Percentiles rank a stretch among this genome's conserved stretches.
These are phyloP conservation scores for Candida glucosophila DNA, from an alignment of 1,139 yeast species.

Conservation along the genomic window DNA sequence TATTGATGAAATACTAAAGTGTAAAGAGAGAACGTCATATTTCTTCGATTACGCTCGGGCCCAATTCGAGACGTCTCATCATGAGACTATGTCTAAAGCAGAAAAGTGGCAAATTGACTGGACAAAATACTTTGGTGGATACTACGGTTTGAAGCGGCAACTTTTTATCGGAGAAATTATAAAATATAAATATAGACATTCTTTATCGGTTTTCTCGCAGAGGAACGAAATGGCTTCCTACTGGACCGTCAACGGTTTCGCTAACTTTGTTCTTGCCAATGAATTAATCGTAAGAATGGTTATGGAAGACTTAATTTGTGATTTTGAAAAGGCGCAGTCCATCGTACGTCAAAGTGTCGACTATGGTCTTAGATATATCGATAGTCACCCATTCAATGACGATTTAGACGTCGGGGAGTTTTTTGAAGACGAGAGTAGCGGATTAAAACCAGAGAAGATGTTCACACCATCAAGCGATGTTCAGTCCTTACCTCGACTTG, in stretches of 20 bases:
- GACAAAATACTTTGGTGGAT: conserved; percentile 48
- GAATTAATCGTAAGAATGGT: conserved; percentile 49
- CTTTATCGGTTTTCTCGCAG: conserved; percentile 16
- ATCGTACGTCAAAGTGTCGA: conserved; percentile 42
- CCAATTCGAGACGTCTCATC: conserved; percentile 25
- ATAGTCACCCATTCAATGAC: conserved; percentile 23
- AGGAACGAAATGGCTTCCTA: conserved; percentile 41
- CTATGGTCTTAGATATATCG: conserved; percentile 46
- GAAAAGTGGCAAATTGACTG: conserved; percentile 44
- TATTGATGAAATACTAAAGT: conserved; percentile 37
- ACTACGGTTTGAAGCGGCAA: conserved; percentile 52
- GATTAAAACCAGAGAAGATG: conserved; percentile 9
- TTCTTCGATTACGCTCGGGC: conserved; percentile 42
- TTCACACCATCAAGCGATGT: no score
- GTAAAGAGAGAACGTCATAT: conserved; percentile 28
- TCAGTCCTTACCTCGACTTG: no score
- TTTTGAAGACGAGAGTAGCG: conserved; percentile 7
- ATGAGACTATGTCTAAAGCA: conserved; percentile 35
- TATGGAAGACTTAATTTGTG: conserved; percentile 34
- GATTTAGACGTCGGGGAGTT: conserved; percentile 17
- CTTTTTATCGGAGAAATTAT: conserved; percentile 36
- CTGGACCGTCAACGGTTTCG: conserved; percentile 54
- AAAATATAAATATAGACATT: conserved; percentile 15
- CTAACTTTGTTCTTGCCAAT: conserved; percentile 53
- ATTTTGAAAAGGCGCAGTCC: conserved; percentile 34